Evolutionary conservation across 257 asterid species (phyloP), one percentile per base, ranked within the genome.

Genomic region (Nicotiana knightiana): DNA sequence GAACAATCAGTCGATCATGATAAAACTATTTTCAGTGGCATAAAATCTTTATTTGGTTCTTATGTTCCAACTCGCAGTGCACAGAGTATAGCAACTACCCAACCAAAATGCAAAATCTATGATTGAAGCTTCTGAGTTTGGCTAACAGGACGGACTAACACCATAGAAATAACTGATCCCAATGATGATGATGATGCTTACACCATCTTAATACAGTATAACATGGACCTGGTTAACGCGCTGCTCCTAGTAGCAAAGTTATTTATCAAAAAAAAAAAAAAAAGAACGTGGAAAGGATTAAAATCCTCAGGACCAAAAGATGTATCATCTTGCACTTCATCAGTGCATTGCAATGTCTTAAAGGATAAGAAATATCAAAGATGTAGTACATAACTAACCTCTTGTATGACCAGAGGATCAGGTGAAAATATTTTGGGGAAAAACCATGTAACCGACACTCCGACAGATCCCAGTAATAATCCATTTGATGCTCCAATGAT

Each of bases 401-500:
- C 96, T 59, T 77, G 85, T 83, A 90, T 83, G 76, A 93, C 98
- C 88, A 84, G 84, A 77, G 94, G 89, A 89, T 96, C 99, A 21
- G 92, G 87, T 82, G 98, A 91, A 88, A 96, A 96, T 9, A 93
- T 73, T 89, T 84, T 89, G 71, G 99, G 98, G 86, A 92, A 92
- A 82, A 93, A 86, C 97, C 94, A 92, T 81, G 99, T 97, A 85
- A 96, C 86, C 17, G 93, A 87, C 81, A 93, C 86, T 81, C 99
- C 99, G 33, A 91, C 85, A 79, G 82, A 80, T 82, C 95, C 99
- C 82, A 96, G 87, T 82, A 89, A 77, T 83, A 94, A 77, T 66
- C 99, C 99, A 79, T 84, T 89, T 81, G 90, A 26, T 18, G 93
- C 92, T 63, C 94, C 97, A 83, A 96, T 94, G 68, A 94, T 88